These are phyloP conservation scores for Asterophora lycoperdoides DNA, from an alignment of 768 basidiomycete genomes.

Conservation along the genomic window DNA sequence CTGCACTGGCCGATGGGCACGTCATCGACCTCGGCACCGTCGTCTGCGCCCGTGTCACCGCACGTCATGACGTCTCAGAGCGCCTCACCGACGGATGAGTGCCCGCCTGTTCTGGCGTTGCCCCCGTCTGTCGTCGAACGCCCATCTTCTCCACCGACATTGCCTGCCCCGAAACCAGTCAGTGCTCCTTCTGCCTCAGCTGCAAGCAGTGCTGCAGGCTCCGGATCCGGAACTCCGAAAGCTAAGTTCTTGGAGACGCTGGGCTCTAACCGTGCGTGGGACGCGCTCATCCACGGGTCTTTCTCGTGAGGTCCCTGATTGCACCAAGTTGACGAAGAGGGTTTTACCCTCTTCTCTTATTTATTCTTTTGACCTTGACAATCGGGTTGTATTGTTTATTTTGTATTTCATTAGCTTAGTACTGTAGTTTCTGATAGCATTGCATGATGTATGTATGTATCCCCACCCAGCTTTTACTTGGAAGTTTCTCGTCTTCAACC, in stretches of 20 bases:
- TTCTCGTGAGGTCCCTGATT: slow-evolving; percentile 40
- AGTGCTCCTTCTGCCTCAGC: slow-evolving; percentile 11
- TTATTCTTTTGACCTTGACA: not conserved
- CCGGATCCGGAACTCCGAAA: slow-evolving; percentile 31
- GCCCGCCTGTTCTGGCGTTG: slow-evolving; percentile 10
- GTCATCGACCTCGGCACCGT: slow-evolving; percentile 9
- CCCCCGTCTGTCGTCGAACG: slow-evolving; percentile 11
- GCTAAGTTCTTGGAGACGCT: slow-evolving; percentile 54
- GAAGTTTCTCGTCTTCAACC: too few relatives aligned
- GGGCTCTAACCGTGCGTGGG: slow-evolving; percentile 61
- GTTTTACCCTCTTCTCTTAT: slow-evolving; percentile 1
- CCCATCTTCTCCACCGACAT: not conserved
- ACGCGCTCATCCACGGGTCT: slow-evolving; percentile 63
- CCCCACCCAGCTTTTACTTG: too few relatives aligned
- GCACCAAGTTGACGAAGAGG: not conserved
- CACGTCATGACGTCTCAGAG: slow-evolving; percentile 2
- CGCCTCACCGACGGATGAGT: slow-evolving; percentile 10
- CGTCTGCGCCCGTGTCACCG: slow-evolving; percentile 11
- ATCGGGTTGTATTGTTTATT: too few relatives aligned
- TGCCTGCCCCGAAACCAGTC: slow-evolving; percentile 17
- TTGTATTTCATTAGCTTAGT: too few relatives aligned
- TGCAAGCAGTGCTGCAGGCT: slow-evolving; percentile 4
- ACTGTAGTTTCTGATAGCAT: not conserved
- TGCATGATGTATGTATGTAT: slow-evolving; percentile 7
- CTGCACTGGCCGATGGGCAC: slow-evolving; percentile 9